Evolutionary conservation across 139 green algal species (phyloP).

Genomic region (Gonium pectorale): DNA sequence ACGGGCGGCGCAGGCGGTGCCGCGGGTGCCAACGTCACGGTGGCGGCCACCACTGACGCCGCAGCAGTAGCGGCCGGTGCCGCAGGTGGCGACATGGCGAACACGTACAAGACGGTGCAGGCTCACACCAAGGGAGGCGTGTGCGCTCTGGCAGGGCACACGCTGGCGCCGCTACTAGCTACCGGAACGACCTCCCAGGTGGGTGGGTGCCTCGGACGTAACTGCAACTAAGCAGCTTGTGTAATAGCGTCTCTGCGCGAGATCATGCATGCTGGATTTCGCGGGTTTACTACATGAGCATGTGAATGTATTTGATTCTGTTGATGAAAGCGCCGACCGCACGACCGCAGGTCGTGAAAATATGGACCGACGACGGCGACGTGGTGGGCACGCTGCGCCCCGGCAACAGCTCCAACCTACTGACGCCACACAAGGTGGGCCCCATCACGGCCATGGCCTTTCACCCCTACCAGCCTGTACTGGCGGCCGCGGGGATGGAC

Average conservation of each 20-base stretch:
- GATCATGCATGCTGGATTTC: too few species aligned
- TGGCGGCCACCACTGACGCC: neutral
- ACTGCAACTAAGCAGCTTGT: neutral
- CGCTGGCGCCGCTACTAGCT: conserved; percentile 84
- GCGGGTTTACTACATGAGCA: too few species aligned
- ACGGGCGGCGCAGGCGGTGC: conserved; percentile 9
- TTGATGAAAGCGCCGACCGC: too few species aligned
- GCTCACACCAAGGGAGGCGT: conserved; percentile 83
- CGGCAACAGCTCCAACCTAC: conserved; percentile 8
- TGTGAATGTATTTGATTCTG: too few species aligned
- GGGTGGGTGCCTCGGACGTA: neutral
- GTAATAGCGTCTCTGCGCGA: too few species aligned
- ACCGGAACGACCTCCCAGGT: conserved; percentile 61
- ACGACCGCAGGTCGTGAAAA: conserved; percentile 85
- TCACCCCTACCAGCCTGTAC: conserved; percentile 84
- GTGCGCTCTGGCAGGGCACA: conserved; percentile 81
- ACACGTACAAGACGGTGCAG: conserved; percentile 72
- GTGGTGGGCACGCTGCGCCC: conserved; percentile 61
- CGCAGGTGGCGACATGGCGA: neutral
- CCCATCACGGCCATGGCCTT: conserved; percentile 86
- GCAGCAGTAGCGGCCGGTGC: neutral
- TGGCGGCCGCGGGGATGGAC: conserved; percentile 80
- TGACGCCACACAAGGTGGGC: conserved; percentile 55
- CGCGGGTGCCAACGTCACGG: neutral
- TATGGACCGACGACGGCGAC: conserved; percentile 74